Evolutionary conservation across 345 rosid genomes (phyloP).

Genomic region (Triadica sebifera): DNA sequence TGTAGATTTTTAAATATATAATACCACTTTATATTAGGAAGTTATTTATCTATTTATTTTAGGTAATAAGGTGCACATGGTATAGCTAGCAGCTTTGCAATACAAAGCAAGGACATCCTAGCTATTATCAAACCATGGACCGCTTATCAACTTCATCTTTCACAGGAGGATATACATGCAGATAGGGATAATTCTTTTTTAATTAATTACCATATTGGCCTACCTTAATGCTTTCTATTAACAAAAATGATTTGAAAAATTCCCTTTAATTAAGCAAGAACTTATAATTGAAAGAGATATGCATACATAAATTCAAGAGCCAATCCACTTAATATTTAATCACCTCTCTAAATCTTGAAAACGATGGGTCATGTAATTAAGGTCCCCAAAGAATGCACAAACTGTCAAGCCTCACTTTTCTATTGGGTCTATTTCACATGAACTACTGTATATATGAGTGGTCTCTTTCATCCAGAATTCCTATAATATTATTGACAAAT

Average conservation of each 20-base stretch:
- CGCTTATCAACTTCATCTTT: background rate
- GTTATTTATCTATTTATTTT: no score
- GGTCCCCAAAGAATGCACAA: constrained; percentile 21
- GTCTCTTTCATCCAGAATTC: constrained; percentile 14
- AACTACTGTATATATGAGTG: constrained; percentile 12
- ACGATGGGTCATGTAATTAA: background rate
- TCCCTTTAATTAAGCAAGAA: background rate
- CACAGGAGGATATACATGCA: background rate
- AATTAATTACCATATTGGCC: background rate
- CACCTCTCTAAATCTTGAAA: constrained; percentile 3
- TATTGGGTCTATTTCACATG: background rate
- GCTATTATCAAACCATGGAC: background rate
- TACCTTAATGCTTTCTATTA: background rate
- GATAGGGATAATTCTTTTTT: background rate
- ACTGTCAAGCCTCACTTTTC: constrained; percentile 4
- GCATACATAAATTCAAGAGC: background rate
- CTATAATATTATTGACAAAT: no score
- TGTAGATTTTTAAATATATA: no score
- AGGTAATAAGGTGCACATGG: background rate
- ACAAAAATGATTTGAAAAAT: background rate
- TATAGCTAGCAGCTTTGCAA: background rate
- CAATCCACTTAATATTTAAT: background rate
- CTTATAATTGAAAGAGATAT: background rate
- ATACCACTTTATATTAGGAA: no score
- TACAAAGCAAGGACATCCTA: background rate